Evolutionary conservation across 805 yeast genomes (phyloP), one percentile per base, ranked within the genome.

Genomic region (Cyberlindnera euphorbiae): DNA sequence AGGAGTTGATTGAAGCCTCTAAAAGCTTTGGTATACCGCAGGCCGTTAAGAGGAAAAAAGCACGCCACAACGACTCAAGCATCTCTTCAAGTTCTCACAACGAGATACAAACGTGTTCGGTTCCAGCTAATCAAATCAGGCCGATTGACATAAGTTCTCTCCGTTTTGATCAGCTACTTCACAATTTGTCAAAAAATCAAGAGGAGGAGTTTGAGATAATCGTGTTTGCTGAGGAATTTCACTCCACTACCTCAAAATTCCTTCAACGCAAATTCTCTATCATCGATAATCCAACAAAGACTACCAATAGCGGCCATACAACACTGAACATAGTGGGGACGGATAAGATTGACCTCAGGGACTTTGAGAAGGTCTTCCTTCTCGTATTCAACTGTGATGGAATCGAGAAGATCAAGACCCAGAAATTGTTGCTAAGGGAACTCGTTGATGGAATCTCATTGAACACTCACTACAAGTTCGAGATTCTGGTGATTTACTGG

Each of bases 341-440:
- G 10, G 49, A 47, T 28, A 40, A 46, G 14, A 57, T 55, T 25
- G 43, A 53, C 17, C 53, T 61, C 4, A 33, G 42, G 2, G 30
- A 28, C 1, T 57, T 60, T 26, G 49, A 47, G 9, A 46, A 61
- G 36, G 46, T 59, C 0, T 65, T 62, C 33, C 21, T 64, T 3
- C 36, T 66, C 12, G 52, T 66, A 3, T 65, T 63, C 39, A 66
- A 63, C 38, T 54, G 67, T n/a, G 64, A 48, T 55, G 56, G 64
- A 49, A 38, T 41, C 51, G 38, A 59, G 42, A 41, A 60, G 48
- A 38, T 66, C 42, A 38, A 61, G 55, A 26, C 63, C 42, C 49
- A 61, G 47, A 31, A 35, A 17, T 8, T 32, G 5, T 17, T 44
- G 8, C 41, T 66, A 26, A 53, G 50, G n/a, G 64, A 62, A 28